These are phyloP conservation scores for Poa pratensis DNA, from an alignment of 176 grass and related monocot species.

Conservation along the genomic window DNA sequence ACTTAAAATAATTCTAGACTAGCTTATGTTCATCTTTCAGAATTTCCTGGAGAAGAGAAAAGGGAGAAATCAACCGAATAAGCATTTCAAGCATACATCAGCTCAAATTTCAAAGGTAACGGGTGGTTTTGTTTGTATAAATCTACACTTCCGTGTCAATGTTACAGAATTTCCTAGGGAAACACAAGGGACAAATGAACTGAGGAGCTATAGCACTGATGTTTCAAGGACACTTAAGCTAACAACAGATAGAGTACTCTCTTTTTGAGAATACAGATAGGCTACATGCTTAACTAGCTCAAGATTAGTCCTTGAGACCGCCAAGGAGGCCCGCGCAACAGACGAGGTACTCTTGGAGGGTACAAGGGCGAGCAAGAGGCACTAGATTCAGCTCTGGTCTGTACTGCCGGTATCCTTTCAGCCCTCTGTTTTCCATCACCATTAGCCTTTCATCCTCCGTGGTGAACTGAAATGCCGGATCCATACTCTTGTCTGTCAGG, in stretches of 20 bases:
- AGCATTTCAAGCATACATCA: neutral
- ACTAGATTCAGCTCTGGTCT: neutral
- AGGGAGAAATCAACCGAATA: neutral
- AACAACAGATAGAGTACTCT: neutral
- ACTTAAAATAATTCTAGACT: neutral
- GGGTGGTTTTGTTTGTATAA: neutral
- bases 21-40: neutral
- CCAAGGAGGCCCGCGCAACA: conserved; percentile 17
- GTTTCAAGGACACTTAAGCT: neutral
- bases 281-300: neutral
- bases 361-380: conserved; percentile 8
- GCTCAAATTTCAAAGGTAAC: neutral
- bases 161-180: neutral
- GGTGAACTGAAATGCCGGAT: neutral
- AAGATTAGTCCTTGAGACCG: conserved; percentile 1
- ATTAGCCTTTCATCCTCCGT: neutral
- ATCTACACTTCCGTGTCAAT: neutral
- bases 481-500: neutral
- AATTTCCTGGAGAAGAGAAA: neutral
- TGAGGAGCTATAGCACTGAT: neutral
- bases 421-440: neutral
- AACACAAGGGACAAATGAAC: neutral
- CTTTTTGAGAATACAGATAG: no score
- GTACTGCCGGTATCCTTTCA: neutral
- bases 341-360: neutral